A percentile compares a stretch with the other conserved stretches of the same genome.
Evolutionary conservation across 208 protist genomes (phyloP).

Genomic region (Trypanosoma congolense): DNA sequence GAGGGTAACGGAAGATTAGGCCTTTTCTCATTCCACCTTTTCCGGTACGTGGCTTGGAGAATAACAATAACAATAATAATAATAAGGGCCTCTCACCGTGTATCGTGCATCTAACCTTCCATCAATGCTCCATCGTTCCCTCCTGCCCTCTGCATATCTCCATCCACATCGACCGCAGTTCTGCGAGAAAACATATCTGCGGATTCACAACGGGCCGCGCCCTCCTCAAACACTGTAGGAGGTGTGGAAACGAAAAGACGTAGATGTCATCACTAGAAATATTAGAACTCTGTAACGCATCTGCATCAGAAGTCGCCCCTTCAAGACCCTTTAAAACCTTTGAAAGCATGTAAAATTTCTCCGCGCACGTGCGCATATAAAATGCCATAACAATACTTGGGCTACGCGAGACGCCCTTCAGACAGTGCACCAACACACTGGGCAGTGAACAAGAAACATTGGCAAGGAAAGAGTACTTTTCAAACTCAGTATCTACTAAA

Average conservation of each 20-base stretch:
- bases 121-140: neutral
- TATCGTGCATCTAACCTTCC: neutral
- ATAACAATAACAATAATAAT: no score
- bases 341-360: slow-evolving; percentile 14
- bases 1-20: no score
- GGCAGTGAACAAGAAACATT: slow-evolving; percentile 12
- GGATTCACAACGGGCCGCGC: slow-evolving; percentile 48
- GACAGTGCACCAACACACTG: slow-evolving; percentile 76
- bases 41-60: no score
- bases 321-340: slow-evolving; percentile 1
- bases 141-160: slow-evolving; percentile 2
- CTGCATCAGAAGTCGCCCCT: neutral
- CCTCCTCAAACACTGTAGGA: slow-evolving; percentile 35
- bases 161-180: slow-evolving; percentile 53
- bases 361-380: slow-evolving; percentile 25
- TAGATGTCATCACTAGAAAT: slow-evolving; percentile 1
- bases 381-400: slow-evolving; percentile 65
- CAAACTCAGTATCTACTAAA: neutral
- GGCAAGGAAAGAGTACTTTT: neutral
- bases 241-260: slow-evolving; percentile 14
- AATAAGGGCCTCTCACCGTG: no score
- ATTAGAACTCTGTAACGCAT: no score
- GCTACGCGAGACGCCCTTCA: slow-evolving; percentile 73
- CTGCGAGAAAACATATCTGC: slow-evolving; percentile 64
- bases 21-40: no score